Percentiles rank a stretch among this genome's conserved stretches.
phyloP scores from a whole-genome alignment of 495 filamentous ascomycete species.

The Patellaria atrata region DNA sequence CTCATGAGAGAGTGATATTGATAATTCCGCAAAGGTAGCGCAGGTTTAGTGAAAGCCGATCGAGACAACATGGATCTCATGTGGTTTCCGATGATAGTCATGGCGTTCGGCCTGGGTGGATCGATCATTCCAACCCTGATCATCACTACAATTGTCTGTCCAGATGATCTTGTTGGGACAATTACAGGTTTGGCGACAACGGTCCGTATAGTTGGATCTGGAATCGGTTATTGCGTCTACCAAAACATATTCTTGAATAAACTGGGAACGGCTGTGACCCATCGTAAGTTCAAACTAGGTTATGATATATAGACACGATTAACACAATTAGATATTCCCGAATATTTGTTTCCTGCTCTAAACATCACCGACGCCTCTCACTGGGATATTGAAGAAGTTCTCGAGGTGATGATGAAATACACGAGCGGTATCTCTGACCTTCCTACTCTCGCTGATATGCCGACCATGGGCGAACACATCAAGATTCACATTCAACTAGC shows the following conservation, averaged over 20 bases:
- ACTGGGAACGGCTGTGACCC: slow-evolving; percentile 10
- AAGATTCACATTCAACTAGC: too few species aligned
- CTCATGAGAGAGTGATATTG: too few species aligned
- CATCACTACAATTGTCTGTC: slow-evolving; percentile 23
- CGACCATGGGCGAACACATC: too few species aligned
- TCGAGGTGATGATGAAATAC: not conserved
- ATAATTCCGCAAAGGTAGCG: too few species aligned
- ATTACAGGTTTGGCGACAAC: slow-evolving; percentile 21
- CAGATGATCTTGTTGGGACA: slow-evolving; percentile 24
- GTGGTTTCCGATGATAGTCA: slow-evolving; percentile 19
- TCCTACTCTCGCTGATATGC: too few species aligned
- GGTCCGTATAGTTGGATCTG: slow-evolving; percentile 23
- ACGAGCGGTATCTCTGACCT: not conserved
- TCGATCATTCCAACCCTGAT: slow-evolving; percentile 21
- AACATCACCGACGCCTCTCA: too few species aligned
- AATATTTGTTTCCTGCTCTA: too few species aligned
- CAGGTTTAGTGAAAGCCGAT: too few species aligned
- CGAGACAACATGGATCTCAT: slow-evolving; percentile 17
- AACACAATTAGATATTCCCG: too few species aligned
- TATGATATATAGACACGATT: not conserved
- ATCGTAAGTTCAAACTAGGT: slow-evolving; percentile 2
- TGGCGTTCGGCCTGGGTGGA: slow-evolving; percentile 23
- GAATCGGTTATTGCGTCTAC: slow-evolving; percentile 23
- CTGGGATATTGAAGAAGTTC: too few species aligned
- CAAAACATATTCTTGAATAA: slow-evolving; percentile 25